Evolutionary conservation across 768 basidiomycete species (phyloP).

Genomic region (Holtermannia corniformis): DNA sequence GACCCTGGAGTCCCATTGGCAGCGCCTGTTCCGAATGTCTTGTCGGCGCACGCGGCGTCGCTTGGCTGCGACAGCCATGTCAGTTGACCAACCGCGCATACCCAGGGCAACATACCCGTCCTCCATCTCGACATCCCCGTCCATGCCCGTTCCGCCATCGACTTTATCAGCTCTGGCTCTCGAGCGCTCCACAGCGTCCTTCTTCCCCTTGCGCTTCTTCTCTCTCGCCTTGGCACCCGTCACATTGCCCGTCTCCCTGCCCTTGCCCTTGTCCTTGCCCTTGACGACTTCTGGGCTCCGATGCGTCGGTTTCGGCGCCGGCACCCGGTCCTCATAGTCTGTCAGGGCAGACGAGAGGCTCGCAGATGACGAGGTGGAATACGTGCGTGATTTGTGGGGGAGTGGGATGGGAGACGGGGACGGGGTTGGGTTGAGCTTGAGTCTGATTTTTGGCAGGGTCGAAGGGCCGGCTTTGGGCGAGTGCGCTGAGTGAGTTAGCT

Average conservation of each 20-base stretch:
- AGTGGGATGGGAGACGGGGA: background rate
- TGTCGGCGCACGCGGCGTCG: too few species aligned
- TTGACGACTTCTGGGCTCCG: constrained; percentile 6
- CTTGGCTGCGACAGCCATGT: background rate
- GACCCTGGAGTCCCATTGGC: constrained; percentile 27
- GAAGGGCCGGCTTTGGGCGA: background rate
- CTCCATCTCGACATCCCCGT: background rate
- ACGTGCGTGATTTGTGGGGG: background rate
- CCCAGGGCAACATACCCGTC: background rate
- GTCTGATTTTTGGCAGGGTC: constrained; percentile 15
- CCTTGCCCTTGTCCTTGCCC: background rate
- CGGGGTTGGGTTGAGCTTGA: constrained; percentile 13
- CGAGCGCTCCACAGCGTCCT: constrained; percentile 22
- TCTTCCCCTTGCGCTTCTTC: constrained; percentile 13
- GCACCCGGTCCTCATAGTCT: constrained; percentile 2
- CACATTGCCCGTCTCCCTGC: background rate
- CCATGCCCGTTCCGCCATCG: constrained; percentile 6
- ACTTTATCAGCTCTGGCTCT: constrained; percentile 35
- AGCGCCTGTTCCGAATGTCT: constrained; percentile 15
- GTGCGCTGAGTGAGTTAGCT: constrained; percentile 8
- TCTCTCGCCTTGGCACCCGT: background rate
- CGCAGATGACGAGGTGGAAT: constrained; percentile 1
- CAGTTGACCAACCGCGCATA: background rate
- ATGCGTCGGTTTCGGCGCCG: background rate
- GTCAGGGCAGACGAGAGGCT: background rate